A percentile compares a stretch with the other conserved stretches of the same genome.
Conservation (phyloP, 2,329 filamentous ascomycete genomes). For the Hypocreales sp. region DNA sequence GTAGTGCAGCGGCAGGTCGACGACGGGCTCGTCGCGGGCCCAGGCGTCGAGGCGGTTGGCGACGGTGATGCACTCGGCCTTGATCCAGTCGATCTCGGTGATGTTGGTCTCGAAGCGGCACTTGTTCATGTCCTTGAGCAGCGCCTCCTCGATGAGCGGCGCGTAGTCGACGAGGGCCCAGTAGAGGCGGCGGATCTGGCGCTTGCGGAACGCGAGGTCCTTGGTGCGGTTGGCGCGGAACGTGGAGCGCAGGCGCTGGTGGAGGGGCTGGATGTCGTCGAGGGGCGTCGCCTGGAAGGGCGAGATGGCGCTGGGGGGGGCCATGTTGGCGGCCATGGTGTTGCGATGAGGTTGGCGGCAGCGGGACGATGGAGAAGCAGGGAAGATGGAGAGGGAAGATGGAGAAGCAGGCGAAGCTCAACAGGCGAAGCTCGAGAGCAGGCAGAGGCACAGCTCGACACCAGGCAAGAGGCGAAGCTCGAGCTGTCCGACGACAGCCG, state of each 20-base stretch:
- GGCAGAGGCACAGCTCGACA: neutral
- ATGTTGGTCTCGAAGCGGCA: slow-evolving; percentile 57
- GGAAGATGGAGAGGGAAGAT: neutral
- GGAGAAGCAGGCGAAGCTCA: too few species aligned
- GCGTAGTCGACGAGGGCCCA: slow-evolving; percentile 78
- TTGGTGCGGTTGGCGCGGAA: slow-evolving; percentile 73
- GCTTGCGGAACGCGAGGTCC: slow-evolving; percentile 63
- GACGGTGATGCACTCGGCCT: slow-evolving; percentile 68
- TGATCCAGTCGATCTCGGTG: slow-evolving; percentile 61
- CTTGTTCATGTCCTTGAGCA: slow-evolving; percentile 67
- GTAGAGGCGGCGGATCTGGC: slow-evolving; percentile 86
- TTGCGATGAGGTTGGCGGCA: neutral
- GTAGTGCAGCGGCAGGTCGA: slow-evolving; percentile 54
- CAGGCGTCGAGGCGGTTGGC: slow-evolving; percentile 67
- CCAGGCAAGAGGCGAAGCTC: neutral
- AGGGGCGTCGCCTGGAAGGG: slow-evolving; percentile 46
- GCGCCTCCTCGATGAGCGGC: slow-evolving; percentile 56
- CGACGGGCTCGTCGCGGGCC: slow-evolving; percentile 64
- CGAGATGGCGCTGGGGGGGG: slow-evolving; percentile 19
- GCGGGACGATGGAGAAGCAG: neutral
- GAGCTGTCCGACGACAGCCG: too few species aligned
- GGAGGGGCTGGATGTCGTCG: slow-evolving; percentile 47
- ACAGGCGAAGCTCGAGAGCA: too few species aligned
- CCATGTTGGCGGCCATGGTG: slow-evolving; percentile 22
- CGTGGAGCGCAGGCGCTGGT: slow-evolving; percentile 46